phyloP scores from a whole-genome alignment of 2,329 filamentous ascomycete species.

The Chalara sp. region DNA sequence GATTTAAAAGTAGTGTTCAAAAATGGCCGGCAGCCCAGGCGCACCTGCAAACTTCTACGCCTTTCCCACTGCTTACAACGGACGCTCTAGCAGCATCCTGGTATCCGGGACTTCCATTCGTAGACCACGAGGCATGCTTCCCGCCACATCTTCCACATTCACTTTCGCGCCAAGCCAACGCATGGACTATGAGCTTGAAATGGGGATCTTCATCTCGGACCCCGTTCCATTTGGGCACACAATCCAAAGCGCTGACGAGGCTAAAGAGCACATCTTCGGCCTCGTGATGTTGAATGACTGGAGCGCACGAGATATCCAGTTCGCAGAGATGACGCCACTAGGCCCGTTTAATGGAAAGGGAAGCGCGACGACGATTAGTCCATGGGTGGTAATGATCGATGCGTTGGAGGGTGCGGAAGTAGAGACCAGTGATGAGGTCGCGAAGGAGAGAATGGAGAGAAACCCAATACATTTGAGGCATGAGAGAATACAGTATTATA shows the following conservation, averaged over 20 bases:
- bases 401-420: too few relatives aligned
- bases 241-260: conserved; percentile 37
- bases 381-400: conserved; percentile 54
- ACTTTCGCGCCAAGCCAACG: conserved; percentile 11
- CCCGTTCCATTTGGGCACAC: conserved; percentile 29
- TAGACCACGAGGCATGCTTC: conserved; percentile 38
- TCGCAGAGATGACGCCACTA: conserved; percentile 50
- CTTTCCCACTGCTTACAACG: conserved; percentile 46
- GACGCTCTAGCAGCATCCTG: conserved; percentile 46
- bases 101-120: conserved; percentile 40
- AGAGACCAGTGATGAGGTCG: too few relatives aligned
- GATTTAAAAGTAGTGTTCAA: too few relatives aligned
- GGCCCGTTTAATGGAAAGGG: conserved; percentile 55
- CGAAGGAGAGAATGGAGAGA: too few relatives aligned
- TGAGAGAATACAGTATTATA: too few relatives aligned
- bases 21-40: too few relatives aligned
- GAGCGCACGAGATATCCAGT: conserved; percentile 53
- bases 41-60: conserved; percentile 14
- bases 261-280: conserved; percentile 55
- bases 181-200: conserved; percentile 30
- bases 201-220: conserved; percentile 25
- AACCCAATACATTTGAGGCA: too few relatives aligned
- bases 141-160: conserved; percentile 13
- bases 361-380: conserved; percentile 50
- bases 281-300: conserved; percentile 58